These are phyloP conservation scores for Oehlia diaphana DNA, from an alignment of 192 early-diverging fungal genomes.

Conservation along the genomic window DNA sequence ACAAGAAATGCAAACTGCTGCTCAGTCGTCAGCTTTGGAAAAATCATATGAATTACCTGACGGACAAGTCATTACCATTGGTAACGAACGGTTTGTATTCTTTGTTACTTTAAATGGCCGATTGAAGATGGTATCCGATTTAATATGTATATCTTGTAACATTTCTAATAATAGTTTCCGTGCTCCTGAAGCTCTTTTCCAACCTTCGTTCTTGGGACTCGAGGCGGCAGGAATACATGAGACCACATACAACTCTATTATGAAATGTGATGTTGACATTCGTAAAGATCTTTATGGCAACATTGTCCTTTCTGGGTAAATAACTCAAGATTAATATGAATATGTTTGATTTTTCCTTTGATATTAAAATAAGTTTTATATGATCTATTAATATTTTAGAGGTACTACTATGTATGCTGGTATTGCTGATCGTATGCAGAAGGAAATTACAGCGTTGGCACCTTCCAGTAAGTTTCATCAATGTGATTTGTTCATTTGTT, in stretches of 20 bases:
- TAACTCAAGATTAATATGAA: not conserved
- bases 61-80: slow-evolving; percentile 97
- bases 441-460: slow-evolving; percentile 94
- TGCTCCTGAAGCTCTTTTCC: slow-evolving; percentile 97
- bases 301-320: slow-evolving; percentile 83
- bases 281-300: slow-evolving; percentile 95
- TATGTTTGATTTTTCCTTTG: not conserved
- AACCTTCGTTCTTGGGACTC: slow-evolving; percentile 89
- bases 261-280: slow-evolving; percentile 97
- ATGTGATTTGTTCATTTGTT: not conserved
- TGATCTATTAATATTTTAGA: slow-evolving; percentile 35
- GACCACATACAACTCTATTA: slow-evolving; percentile 95
- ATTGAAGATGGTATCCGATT: not conserved
- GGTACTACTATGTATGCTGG: slow-evolving; percentile 99
- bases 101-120: not conserved
- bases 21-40: slow-evolving; percentile 88
- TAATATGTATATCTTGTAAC: not conserved
- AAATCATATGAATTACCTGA: slow-evolving; percentile 99
- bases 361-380: not conserved
- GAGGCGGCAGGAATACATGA: slow-evolving; percentile 95
- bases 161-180: slow-evolving; percentile 64
- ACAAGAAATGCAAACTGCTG: slow-evolving; percentile 95
- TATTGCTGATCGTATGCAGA: slow-evolving; percentile 96
- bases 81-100: slow-evolving; percentile 77
- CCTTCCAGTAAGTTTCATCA: slow-evolving; percentile 83